Base-by-base conservation (phyloP, 2,329 filamentous ascomycete genomes). In the Macrophomina pseudophaseolina region DNA sequence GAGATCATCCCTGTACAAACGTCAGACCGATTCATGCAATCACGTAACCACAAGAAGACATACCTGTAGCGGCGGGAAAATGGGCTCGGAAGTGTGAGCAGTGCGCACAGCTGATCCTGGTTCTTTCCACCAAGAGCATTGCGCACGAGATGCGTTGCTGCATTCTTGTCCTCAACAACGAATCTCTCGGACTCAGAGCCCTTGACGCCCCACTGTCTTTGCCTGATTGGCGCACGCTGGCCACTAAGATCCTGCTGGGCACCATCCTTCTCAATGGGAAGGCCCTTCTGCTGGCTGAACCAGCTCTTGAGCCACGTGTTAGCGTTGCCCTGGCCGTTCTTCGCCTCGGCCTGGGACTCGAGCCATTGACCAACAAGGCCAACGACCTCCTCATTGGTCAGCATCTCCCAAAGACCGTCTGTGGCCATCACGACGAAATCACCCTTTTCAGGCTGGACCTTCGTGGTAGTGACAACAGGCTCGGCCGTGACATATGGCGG, bases 401-500 rank as follows among this genome's bases (percentile, higher is more conserved):
- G 85, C 95, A 98, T 98, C 80, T 99, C 95, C 95, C 95, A 99
- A 0, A 99, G 85, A 4, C 95, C 95, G 76, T 99, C 95, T 0
- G 95, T 97, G 28, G 95, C 95, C 84, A 99, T 90, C 69, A 99
- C 94, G 12, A 99, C 85, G 73, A 99, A 99, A 76, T 99, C 95
- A 53, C 94, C 94, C 69, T 92, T 92, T 64, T 92, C 88, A 1
- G 95, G 95, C 72, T 94, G 86, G 63, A 99, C 90, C 78, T 95
- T 91, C 53, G 94, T 98, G 1, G 93, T 97, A 0, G 94, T 98
- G 64, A 99, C 88, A 28, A 98, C 86, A 2, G 95, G 95, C 80
- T 99, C 96, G 1, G 95, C 95, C 3, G 95, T 99, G 48, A 99
- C 95, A 74, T 99, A 99, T 0, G 95, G 95, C 8, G 95, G 95